Evolutionary conservation across 2,329 filamentous ascomycete species (phyloP).

Genomic region (Elsinoe ampelina): DNA sequence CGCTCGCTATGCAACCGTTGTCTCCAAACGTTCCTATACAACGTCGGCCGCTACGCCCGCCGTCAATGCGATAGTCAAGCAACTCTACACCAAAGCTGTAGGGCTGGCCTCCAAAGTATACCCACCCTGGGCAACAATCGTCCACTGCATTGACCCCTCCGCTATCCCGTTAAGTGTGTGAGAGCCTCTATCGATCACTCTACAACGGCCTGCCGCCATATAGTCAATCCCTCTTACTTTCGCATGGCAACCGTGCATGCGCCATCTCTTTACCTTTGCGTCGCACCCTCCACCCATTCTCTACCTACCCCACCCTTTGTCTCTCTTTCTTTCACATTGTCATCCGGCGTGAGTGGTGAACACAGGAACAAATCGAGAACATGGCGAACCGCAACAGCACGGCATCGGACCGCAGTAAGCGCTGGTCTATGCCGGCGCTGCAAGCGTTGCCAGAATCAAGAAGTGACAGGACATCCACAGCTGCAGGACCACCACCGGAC

Average conservation of each 20-base stretch:
- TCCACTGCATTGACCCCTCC: constrained; percentile 7
- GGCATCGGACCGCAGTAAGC: constrained; percentile 6
- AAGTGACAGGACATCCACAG: not conserved
- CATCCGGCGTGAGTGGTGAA: not conserved
- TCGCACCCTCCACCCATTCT: not conserved
- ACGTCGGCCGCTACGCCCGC: constrained; percentile 4
- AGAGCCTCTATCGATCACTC: constrained; percentile 13
- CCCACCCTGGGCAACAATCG: constrained; percentile 6
- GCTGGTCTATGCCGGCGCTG: constrained; percentile 13
- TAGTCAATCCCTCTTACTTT: constrained; percentile 9
- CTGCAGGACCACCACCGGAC: constrained; percentile 2
- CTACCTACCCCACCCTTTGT: constrained; percentile 8
- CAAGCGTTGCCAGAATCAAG: constrained; percentile 7
- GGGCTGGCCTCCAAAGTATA: constrained; percentile 5
- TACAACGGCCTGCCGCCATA: constrained; percentile 11
- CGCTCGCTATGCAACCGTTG: constrained; percentile 6
- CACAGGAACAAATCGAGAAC: not conserved
- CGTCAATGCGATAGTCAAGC: not conserved
- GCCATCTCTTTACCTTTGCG: constrained; percentile 7
- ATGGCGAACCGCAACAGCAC: constrained; percentile 12
- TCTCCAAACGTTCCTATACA: constrained; percentile 9
- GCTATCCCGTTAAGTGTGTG: constrained; percentile 1
- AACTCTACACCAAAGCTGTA: constrained; percentile 5
- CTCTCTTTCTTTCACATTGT: constrained; percentile 2
- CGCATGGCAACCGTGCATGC: constrained; percentile 12